Base-by-base conservation (phyloP, 306 rosid genomes). In the Cyclanthera cordifolia region DNA sequence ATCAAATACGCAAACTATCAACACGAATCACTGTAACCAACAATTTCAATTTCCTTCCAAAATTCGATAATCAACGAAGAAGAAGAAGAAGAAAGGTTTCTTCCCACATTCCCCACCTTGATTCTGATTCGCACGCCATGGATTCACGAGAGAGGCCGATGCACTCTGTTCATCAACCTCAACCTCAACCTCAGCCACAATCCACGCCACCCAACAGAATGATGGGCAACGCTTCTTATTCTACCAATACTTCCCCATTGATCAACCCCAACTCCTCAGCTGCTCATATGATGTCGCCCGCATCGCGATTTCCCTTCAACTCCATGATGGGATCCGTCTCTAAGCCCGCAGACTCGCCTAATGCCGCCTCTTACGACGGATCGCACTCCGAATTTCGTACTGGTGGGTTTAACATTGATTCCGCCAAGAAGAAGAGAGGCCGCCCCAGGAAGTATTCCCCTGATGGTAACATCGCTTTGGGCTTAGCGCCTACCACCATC, bases 401-500 rank as follows among this genome's bases (percentile, higher is more conserved):
- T 32, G 88, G 80, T 21, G 79, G 72, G 24, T 72, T 89, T 52
- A 78, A 87, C 23, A 74, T 83, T 66, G 96, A 83, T 75, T 77
- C 85, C 72, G 80, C 79, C 61, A 88, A 86, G 77, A 94, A 77
- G 95, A 94, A 94, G 72, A 77, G 99, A 84, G 99, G 99, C 66
- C 84, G 99, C 60, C 99, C 99, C 0, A 54, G 99, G n/a, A 94
- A 94, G 78, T 94, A 94, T 57, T 88, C 82, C 12, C 85, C 95
- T 70, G 96, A 80, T 79, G 95, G 85, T 46, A 69, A 85, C 0
- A 91, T 94, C 66, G 82, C 96, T 45, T 72, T 94, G 88, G 82
- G 82, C 24, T 79, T 94, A 65, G 79, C 96, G 74, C 83, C 96
- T 11, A 69, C 86, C 82, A 74, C 95, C 54, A 82, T 71, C 32